A percentile compares a stretch with the other conserved stretches of the same genome.
phyloP scores from a whole-genome alignment of 208 protist species.

The Porcisia deanei region DNA sequence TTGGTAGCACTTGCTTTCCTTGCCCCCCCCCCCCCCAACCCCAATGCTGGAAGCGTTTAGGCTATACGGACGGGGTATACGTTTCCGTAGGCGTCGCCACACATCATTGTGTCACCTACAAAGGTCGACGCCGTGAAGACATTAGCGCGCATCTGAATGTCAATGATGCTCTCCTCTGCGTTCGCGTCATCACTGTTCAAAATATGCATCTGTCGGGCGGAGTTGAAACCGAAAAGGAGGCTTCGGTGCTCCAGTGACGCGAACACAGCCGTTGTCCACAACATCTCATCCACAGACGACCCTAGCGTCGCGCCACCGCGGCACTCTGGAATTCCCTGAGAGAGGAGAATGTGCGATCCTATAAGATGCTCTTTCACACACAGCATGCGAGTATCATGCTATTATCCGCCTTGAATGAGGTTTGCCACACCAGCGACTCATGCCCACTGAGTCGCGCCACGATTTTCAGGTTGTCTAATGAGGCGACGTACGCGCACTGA shows the following conservation, averaged over 20 bases:
- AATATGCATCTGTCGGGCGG: slow-evolving; percentile 35
- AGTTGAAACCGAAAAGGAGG: slow-evolving; percentile 53
- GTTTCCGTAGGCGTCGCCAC: slow-evolving; percentile 64
- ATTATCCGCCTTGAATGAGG: slow-evolving; percentile 47
- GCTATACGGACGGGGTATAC: slow-evolving; percentile 49
- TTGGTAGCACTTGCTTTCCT: not conserved
- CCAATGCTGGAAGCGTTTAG: slow-evolving; percentile 1
- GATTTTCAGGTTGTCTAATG: slow-evolving; percentile 30
- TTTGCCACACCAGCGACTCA: slow-evolving; percentile 50
- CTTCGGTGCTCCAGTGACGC: slow-evolving; percentile 25
- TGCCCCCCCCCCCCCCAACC: not conserved
- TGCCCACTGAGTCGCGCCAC: slow-evolving; percentile 44
- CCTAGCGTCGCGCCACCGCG: not conserved
- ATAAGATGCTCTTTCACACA: slow-evolving; percentile 57
- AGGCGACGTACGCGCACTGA: slow-evolving; percentile 40
- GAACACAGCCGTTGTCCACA: slow-evolving; percentile 58
- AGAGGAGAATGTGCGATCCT: slow-evolving; percentile 31
- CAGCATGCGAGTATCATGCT: slow-evolving; percentile 52
- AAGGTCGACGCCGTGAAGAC: slow-evolving; percentile 43
- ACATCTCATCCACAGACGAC: slow-evolving; percentile 9
- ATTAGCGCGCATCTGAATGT: slow-evolving; percentile 41
- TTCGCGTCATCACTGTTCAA: slow-evolving; percentile 30
- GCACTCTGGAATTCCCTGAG: slow-evolving; percentile 28
- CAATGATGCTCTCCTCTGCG: slow-evolving; percentile 34
- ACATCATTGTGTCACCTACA: slow-evolving; percentile 39